Evolutionary conservation across 2,329 filamentous ascomycete genomes (phyloP), one percentile per base, ranked within the genome.

Genomic region (Sarocladium strictum): DNA sequence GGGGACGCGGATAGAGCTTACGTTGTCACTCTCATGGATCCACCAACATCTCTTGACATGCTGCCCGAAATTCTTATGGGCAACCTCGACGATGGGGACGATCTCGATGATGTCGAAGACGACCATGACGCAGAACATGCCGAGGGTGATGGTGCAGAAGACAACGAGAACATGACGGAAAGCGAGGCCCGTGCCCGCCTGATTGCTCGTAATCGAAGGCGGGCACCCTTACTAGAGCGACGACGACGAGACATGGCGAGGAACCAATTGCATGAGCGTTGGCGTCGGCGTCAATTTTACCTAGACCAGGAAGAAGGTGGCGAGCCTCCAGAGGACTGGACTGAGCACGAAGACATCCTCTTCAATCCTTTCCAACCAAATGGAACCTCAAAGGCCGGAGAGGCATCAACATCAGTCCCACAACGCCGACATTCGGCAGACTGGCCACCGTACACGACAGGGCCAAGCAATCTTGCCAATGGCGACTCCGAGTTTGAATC

Each of bases 241-340:
- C 65, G 71, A 17, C 66, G 71, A 24, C 66, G 70, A 26, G 67
- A 71, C 6, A 69, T 73, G 69, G 78, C 79, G 1, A 73, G 80
- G 14, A 73, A 70, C 37, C 76, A 77, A 59, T 73, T 90, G 33
- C 78, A 86, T 61, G 83, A 92, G 54, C 79, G 89, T 51, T 94
- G 89, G 89, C 81, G 81, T 62, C 79, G 87, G 56, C 79, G 90
- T 45, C 83, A 86, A 37, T 95, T 94, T 62, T 95, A 94, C 63
- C 79, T 90, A 1, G 90, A 95, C 56, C 87, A 91, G 67, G 90
- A 95, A 71, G 90, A 95, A 67, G 90, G 90, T 2, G 79, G 81
- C 10, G 66, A 69, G n/a, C 75, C 81, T 2, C 87, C 87, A 0
- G 74, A 79, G 6, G 83, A 81, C 24, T 91, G 85, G 75, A 74